Percentiles rank a stretch among this genome's conserved stretches.
phyloP scores from a whole-genome alignment of 1,284 basidiomycete genomes.

The Ustilago xerochloae region DNA sequence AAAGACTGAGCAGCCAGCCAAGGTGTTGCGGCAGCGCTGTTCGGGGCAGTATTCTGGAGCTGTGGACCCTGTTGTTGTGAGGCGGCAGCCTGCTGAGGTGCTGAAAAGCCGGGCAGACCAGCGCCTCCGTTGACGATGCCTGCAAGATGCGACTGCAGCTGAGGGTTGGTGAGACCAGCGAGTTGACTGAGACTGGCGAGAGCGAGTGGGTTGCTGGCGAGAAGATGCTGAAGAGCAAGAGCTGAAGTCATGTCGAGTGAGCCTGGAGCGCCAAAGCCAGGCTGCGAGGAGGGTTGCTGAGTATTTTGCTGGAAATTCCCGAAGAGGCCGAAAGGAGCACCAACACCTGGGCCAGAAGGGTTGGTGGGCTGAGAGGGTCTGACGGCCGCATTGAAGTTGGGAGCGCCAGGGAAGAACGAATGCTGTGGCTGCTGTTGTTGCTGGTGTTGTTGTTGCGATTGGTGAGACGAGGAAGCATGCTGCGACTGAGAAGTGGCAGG shows the following conservation, averaged over 20 bases:
- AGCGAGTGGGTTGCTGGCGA: constrained; percentile 61
- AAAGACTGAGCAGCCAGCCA: constrained; percentile 37
- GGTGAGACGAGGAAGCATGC: constrained; percentile 24
- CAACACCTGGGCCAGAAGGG: constrained; percentile 21
- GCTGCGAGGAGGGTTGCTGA: constrained; percentile 20
- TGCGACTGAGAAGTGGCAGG: constrained; percentile 30
- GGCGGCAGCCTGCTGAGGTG: constrained; percentile 10
- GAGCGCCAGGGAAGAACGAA: constrained; percentile 33
- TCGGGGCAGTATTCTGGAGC: constrained; percentile 12
- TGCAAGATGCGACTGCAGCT: constrained; percentile 47
- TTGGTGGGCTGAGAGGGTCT: constrained; percentile 34
- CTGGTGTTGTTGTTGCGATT: constrained; percentile 21
- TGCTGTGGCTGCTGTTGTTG: constrained; percentile 28
- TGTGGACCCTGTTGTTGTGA: constrained; percentile 39
- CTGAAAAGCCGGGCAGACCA: constrained; percentile 19
- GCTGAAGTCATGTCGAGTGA: constrained; percentile 62
- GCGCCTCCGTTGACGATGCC: constrained; percentile 37
- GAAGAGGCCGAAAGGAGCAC: constrained; percentile 31
- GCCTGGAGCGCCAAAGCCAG: constrained; percentile 21
- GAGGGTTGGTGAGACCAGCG: constrained; percentile 49
- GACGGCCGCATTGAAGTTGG: constrained; percentile 23
- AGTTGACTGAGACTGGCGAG: constrained; percentile 50
- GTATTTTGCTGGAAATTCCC: constrained; percentile 28
- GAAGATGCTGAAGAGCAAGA: constrained; percentile 65
- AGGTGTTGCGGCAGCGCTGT: constrained; percentile 4